phyloP scores from a whole-genome alignment of 306 rosid species.

The Benincasa hispida region DNA sequence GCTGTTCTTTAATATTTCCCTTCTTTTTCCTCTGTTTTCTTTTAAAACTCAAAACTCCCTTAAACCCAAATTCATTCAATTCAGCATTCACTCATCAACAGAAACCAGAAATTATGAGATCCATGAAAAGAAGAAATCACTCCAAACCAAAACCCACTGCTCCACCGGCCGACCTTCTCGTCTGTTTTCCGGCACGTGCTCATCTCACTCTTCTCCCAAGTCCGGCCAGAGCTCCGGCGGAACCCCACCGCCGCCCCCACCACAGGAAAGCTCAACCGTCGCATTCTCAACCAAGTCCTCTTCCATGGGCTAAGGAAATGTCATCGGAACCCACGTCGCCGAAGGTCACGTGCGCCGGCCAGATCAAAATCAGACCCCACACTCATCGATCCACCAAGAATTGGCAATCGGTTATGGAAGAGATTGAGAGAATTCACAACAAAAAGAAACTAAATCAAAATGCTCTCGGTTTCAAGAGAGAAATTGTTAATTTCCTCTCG shows the following conservation, averaged over 20 bases:
- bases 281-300: constrained; percentile 40
- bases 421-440: constrained; percentile 73
- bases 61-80: neutral
- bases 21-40: neutral
- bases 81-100: neutral
- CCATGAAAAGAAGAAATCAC: constrained; percentile 42
- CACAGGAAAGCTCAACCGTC: constrained; percentile 33
- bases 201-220: constrained; percentile 54
- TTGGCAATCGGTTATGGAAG: constrained; percentile 96
- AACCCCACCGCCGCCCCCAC: constrained; percentile 32
- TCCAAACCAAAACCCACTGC: constrained; percentile 21
- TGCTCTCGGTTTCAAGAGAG: constrained; percentile 60
- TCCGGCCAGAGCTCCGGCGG: constrained; percentile 53
- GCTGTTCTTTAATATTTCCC: neutral
- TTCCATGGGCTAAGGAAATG: constrained; percentile 60
- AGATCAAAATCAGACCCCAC: constrained; percentile 69
- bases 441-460: constrained; percentile 23
- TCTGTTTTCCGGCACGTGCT: constrained; percentile 82
- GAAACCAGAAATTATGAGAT: neutral
- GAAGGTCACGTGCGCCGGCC: constrained; percentile 87
- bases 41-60: neutral
- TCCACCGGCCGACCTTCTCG: constrained; percentile 63
- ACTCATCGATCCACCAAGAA: constrained; percentile 35
- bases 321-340: constrained; percentile 79
- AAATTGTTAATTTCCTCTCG: constrained; percentile 67